Percentiles rank a stretch among this genome's conserved stretches.
Evolutionary conservation across 345 rosid genomes (phyloP).

Genomic region (Arabidopsis arenosa): DNA sequence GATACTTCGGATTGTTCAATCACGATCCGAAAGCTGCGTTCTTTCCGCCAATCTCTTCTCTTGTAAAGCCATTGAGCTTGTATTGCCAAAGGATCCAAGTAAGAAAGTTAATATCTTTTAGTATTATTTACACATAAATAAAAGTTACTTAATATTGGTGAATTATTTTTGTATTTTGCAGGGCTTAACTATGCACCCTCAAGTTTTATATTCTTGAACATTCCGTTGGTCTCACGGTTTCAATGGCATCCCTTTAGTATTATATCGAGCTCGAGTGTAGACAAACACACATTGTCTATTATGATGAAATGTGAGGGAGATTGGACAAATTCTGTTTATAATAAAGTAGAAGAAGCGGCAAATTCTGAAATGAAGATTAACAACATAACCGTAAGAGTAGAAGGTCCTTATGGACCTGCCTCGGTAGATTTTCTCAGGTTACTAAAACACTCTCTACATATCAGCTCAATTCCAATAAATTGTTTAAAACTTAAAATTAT

Average conservation of each 20-base stretch:
- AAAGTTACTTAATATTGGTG: neutral
- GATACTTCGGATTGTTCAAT: constrained; percentile 68
- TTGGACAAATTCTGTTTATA: constrained; percentile 71
- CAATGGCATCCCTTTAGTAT: constrained; percentile 93
- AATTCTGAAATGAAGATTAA: constrained; percentile 42
- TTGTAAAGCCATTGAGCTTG: constrained; percentile 63
- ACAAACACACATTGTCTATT: constrained; percentile 59
- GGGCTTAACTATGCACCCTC: constrained; percentile 71
- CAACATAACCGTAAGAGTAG: constrained; percentile 57
- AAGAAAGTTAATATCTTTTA: constrained; percentile 27
- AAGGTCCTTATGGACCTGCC: constrained; percentile 92
- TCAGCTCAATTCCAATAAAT: neutral
- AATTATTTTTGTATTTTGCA: constrained; percentile 44
- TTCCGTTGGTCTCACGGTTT: constrained; percentile 62
- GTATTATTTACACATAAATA: neutral
- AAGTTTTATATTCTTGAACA: constrained; percentile 70
- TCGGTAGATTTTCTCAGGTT: constrained; percentile 71
- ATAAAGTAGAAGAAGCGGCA: constrained; percentile 51
- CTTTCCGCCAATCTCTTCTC: constrained; percentile 67
- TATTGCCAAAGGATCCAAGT: constrained; percentile 75
- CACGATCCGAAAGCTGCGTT: constrained; percentile 59
- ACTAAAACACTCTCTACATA: neutral
- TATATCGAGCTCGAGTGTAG: constrained; percentile 66
- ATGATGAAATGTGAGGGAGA: constrained; percentile 64
- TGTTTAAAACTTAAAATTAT: neutral